A percentile compares a stretch with the other conserved stretches of the same genome.
Evolutionary conservation across 306 rosid species (phyloP).

Genomic region (Oxytropis ochrocephala): DNA sequence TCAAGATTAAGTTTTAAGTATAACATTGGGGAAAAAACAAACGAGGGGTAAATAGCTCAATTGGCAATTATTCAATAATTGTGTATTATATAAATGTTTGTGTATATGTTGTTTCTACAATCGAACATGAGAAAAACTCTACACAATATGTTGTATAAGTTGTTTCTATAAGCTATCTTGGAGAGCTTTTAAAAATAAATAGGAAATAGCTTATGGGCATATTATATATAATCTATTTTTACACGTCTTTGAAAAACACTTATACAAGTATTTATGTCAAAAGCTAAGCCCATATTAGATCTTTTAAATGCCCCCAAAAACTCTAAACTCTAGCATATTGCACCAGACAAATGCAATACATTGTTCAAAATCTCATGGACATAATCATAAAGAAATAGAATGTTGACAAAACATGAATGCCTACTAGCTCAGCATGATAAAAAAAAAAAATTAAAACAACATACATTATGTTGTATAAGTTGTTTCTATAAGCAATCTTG

Average conservation of each 20-base stretch:
- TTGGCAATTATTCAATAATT: no score
- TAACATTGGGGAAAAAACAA: background rate
- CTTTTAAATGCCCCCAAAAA: background rate
- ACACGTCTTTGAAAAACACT: background rate
- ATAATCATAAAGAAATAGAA: background rate
- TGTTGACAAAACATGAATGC: background rate
- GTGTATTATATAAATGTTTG: no score
- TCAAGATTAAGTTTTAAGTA: background rate
- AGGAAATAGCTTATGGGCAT: background rate
- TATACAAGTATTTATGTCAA: background rate
- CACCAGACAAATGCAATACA: background rate
- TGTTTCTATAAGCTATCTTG: no score
- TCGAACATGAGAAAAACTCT: no score
- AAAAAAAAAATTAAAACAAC: background rate
- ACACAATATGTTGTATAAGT: no score
- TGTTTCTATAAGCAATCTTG: no score
- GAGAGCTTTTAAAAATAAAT: background rate
- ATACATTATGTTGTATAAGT: no score
- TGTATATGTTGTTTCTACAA: no score
- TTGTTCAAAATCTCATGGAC: background rate
- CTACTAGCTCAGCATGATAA: background rate
- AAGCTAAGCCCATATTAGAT: background rate
- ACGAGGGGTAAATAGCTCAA: no score
- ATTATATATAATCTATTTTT: background rate
- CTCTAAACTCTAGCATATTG: background rate